Percentiles rank a stretch among this genome's conserved stretches.
Evolutionary conservation across 371 early-diverging fungal species (phyloP).

Genomic region (Dichotomocladium elegans): DNA sequence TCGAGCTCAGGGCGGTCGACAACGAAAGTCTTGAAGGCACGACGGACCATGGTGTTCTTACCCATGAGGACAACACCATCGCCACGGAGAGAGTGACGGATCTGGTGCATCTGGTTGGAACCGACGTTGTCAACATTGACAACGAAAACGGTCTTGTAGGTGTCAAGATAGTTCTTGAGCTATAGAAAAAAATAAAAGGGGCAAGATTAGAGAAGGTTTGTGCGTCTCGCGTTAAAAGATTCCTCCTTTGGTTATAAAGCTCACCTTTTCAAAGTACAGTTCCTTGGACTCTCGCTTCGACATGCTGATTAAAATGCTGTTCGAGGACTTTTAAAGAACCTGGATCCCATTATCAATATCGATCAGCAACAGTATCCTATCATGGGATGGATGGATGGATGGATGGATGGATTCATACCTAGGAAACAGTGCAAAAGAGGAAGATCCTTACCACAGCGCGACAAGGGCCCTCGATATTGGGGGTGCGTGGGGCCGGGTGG

Average conservation of each 20-base stretch:
- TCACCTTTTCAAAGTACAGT: conserved; percentile 38
- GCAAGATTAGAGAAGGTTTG: too few relatives aligned
- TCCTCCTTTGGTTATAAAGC: background rate
- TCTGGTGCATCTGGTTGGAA: conserved; percentile 99
- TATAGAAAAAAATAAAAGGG: background rate
- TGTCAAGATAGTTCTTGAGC: conserved; percentile 72
- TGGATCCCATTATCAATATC: too few relatives aligned
- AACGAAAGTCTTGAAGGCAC: conserved; percentile 84
- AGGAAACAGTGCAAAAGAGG: background rate
- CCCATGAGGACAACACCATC: conserved; percentile 97
- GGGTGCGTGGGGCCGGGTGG: too few relatives aligned
- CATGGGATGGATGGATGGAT: conserved; percentile 10
- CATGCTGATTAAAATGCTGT: conserved; percentile 41
- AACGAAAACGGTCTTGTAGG: conserved; percentile 91
- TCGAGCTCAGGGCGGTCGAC: conserved; percentile 86
- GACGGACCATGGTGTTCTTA: conserved; percentile 99
- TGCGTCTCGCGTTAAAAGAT: too few relatives aligned
- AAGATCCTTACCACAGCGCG: too few relatives aligned
- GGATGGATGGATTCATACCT: conserved; percentile 20
- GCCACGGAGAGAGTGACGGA: conserved; percentile 92
- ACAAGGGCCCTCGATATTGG: too few relatives aligned
- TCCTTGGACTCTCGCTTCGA: conserved; percentile 57
- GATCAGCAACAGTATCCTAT: conserved; percentile 2
- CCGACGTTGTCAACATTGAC: conserved; percentile 99
- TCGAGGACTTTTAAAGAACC: conserved; percentile 53